Percentiles rank a stretch among this genome's conserved stretches.
Conservation (phyloP, 345 rosid species). For the Atalantia buxifolia region DNA sequence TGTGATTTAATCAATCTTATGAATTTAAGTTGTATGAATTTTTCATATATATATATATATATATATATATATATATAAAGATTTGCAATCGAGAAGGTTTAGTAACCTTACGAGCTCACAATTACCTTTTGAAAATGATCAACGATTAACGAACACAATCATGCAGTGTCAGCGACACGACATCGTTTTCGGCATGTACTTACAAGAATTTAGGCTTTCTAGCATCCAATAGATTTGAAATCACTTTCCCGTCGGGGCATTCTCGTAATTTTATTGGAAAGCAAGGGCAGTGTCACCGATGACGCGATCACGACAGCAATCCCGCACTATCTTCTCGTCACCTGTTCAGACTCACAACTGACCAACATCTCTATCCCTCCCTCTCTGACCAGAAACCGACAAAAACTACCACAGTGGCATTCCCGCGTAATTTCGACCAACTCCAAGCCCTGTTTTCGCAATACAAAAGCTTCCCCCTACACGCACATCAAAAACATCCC, state of each 20-base stretch:
- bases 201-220: background rate
- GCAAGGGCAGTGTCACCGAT: slow-evolving; percentile 16
- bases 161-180: background rate
- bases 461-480: background rate
- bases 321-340: slow-evolving; percentile 34
- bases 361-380: background rate
- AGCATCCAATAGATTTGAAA: background rate
- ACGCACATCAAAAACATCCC: background rate
- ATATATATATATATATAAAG: background rate
- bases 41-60: no score
- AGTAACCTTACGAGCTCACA: background rate
- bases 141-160: background rate
- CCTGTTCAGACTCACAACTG: slow-evolving; percentile 16
- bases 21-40: no score
- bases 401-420: slow-evolving; percentile 32
- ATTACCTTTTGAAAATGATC: background rate
- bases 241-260: slow-evolving; percentile 5
- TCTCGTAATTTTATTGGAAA: slow-evolving; percentile 22
- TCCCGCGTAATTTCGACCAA: slow-evolving; percentile 19
- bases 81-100: background rate
- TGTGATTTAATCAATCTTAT: no score
- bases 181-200: background rate
- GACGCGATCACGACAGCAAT: slow-evolving; percentile 50
- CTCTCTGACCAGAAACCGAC: slow-evolving; percentile 14
- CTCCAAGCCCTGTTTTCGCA: slow-evolving; percentile 13